A percentile compares a stretch with the other conserved stretches of the same genome.
phyloP scores from a whole-genome alignment of 139 green algal genomes.

The Volvox africanus region DNA sequence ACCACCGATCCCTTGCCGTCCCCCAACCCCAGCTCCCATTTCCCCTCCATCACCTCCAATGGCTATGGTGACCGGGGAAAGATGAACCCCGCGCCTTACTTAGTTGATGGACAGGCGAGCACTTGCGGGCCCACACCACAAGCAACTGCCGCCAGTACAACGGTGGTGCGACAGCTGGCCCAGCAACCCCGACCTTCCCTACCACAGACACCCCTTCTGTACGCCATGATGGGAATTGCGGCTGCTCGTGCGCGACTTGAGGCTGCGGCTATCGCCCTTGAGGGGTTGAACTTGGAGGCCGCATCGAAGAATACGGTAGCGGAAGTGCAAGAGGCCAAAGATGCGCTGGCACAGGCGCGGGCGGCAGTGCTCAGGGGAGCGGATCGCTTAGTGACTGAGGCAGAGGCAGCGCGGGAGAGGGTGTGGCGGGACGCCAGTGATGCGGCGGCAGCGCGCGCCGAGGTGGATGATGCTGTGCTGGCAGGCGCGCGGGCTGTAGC shows the following conservation, averaged over 20 bases:
- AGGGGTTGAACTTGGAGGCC: neutral
- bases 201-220: too few species aligned
- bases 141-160: too few species aligned
- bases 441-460: neutral
- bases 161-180: too few species aligned
- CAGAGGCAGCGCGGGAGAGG: neutral
- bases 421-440: neutral
- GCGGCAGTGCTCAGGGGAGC: neutral
- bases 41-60: too few species aligned
- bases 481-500: neutral
- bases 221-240: neutral
- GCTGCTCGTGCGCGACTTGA: neutral
- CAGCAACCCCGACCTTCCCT: too few species aligned
- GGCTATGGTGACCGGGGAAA: too few species aligned
- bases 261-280: neutral
- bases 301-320: neutral
- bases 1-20: too few species aligned
- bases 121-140: too few species aligned
- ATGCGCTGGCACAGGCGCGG: neutral
- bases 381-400: neutral
- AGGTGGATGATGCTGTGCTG: neutral
- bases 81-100: too few species aligned
- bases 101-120: too few species aligned
- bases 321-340: neutral
- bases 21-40: too few species aligned